Percentiles rank a stretch among this genome's conserved stretches.
These are phyloP conservation scores for Adansonia rubrostipa DNA, from an alignment of 441 rosid species.

Conservation along the genomic window DNA sequence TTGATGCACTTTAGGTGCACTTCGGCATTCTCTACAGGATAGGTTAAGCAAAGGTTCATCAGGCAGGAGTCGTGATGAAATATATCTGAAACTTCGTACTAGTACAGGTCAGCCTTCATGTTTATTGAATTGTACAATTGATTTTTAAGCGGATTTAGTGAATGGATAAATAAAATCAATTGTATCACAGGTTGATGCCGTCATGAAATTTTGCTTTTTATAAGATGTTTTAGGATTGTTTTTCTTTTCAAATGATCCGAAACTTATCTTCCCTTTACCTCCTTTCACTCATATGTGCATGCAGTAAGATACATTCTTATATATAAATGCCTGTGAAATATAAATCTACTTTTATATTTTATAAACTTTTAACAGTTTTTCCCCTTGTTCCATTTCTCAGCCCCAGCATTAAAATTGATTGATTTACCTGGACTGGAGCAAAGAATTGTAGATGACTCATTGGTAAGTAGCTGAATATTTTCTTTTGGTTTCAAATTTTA, in stretches of 20 bases:
- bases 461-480: conserved; percentile 53
- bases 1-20: conserved; percentile 62
- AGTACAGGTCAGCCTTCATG: conserved; percentile 61
- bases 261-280: background rate
- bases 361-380: background rate
- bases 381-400: conserved; percentile 44
- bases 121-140: background rate
- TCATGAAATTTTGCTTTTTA: background rate
- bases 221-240: background rate
- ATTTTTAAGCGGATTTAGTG: background rate
- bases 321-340: background rate
- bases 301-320: background rate
- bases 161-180: background rate
- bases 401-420: conserved; percentile 83
- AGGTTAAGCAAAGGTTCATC: conserved; percentile 85
- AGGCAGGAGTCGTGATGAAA: conserved; percentile 83
- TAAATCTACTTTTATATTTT: background rate
- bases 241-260: background rate
- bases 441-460: conserved; percentile 79
- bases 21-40: conserved; percentile 87
- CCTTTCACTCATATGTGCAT: background rate
- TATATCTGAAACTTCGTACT: conserved; percentile 78
- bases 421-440: conserved; percentile 98
- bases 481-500: conserved; percentile 19
- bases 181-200: background rate